These are phyloP conservation scores for Aspergillus glaucus DNA, from an alignment of 2,329 filamentous ascomycete genomes.

Conservation along the genomic window DNA sequence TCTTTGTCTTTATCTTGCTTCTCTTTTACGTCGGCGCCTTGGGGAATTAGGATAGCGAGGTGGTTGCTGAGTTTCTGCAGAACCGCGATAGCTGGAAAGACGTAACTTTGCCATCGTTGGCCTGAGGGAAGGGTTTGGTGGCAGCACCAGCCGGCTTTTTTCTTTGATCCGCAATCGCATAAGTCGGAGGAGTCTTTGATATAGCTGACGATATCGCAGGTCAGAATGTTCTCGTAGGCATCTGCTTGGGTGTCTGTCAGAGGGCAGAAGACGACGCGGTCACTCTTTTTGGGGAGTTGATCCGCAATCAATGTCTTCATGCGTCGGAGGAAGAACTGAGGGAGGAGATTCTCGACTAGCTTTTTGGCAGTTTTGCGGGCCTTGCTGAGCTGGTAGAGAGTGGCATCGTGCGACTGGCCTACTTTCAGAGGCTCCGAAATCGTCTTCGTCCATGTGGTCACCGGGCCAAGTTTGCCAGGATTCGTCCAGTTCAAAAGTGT, in stretches of 20 bases:
- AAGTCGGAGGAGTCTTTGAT: constrained; percentile 62
- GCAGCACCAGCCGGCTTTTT: constrained; percentile 78
- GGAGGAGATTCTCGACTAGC: constrained; percentile 79
- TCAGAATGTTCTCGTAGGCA: constrained; percentile 78
- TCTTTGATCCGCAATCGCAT: constrained; percentile 65
- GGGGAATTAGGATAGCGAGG: constrained; percentile 77
- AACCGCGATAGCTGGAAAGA: constrained; percentile 78
- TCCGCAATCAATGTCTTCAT: constrained; percentile 91
- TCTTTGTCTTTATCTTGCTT: constrained; percentile 74
- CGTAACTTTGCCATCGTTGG: constrained; percentile 64
- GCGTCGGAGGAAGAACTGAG: constrained; percentile 80
- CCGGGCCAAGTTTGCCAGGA: constrained; percentile 63
- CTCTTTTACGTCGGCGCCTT: constrained; percentile 55
- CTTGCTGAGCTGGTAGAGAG: constrained; percentile 69
- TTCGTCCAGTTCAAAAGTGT: constrained; percentile 94
- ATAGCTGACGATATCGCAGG: constrained; percentile 61
- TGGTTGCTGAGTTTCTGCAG: constrained; percentile 90
- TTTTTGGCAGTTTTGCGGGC: constrained; percentile 77
- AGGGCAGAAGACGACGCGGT: constrained; percentile 90
- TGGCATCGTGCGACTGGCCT: constrained; percentile 90
- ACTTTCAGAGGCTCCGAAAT: constrained; percentile 75
- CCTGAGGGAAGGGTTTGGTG: constrained; percentile 54
- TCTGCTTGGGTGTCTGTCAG: constrained; percentile 72
- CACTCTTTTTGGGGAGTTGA: constrained; percentile 89
- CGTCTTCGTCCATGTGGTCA: constrained; percentile 68